Evolutionary conservation across 2,329 filamentous ascomycete species (phyloP).

Genomic region (Aspergillus ruber): DNA sequence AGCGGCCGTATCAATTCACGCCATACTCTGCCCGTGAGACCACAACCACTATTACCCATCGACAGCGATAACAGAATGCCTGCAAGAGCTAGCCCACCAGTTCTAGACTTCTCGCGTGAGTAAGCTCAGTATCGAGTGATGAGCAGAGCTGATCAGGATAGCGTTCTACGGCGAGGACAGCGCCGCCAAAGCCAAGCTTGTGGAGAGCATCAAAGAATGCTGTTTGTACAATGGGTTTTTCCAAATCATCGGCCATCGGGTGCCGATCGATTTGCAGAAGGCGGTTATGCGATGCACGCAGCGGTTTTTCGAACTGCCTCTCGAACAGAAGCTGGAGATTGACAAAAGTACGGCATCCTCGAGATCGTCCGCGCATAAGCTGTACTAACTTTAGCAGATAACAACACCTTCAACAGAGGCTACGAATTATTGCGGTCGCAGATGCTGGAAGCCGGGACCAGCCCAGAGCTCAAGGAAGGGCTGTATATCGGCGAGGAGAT

Average conservation of each 20-base stretch:
- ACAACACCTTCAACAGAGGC: conserved; percentile 37
- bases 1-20: no score
- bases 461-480: conserved; percentile 41
- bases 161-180: conserved; percentile 24
- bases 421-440: conserved; percentile 40
- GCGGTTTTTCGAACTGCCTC: conserved; percentile 35
- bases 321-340: conserved; percentile 37
- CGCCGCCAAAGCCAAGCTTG: conserved; percentile 22
- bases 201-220: conserved; percentile 19
- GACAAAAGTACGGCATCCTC: conserved; percentile 21
- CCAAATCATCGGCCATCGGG: conserved; percentile 38
- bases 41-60: conserved; percentile 9
- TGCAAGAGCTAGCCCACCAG: conserved; percentile 21
- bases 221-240: conserved; percentile 38
- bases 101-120: conserved; percentile 25
- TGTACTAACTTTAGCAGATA: conserved; percentile 16
- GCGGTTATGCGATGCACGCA: conserved; percentile 34
- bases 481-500: conserved; percentile 41
- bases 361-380: neutral
- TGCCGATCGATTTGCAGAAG: conserved; percentile 33
- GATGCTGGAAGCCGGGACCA: conserved; percentile 37
- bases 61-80: conserved; percentile 14
- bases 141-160: neutral
- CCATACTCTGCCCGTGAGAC: conserved; percentile 5
- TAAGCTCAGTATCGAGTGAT: neutral